These are phyloP conservation scores for Guyanaporus albipodus DNA, from an alignment of 768 basidiomycete species.

Conservation along the genomic window DNA sequence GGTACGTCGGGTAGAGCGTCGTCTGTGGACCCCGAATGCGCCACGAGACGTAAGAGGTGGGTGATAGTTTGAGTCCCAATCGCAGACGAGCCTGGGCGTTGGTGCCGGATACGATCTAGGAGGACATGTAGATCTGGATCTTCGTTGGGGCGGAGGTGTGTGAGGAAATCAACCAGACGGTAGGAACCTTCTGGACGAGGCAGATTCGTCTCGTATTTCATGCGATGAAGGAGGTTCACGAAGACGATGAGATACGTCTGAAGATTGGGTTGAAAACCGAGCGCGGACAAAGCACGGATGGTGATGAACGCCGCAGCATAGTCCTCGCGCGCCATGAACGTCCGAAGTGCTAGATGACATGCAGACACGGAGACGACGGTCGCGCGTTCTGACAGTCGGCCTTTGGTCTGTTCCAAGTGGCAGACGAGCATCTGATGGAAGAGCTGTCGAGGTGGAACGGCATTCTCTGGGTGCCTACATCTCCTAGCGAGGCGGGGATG, in stretches of 20 bases:
- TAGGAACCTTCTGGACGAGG: constrained; percentile 2
- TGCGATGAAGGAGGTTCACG: constrained; percentile 35
- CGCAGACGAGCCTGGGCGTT: neutral
- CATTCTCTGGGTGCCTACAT: constrained; percentile 16
- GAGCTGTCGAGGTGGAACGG: constrained; percentile 38
- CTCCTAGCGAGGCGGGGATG: constrained; percentile 23
- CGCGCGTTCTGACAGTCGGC: constrained; percentile 15
- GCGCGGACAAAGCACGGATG: constrained; percentile 30
- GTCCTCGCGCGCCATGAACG: constrained; percentile 42
- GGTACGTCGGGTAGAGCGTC: constrained; percentile 4
- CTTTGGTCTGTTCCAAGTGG: constrained; percentile 24
- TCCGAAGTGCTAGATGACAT: constrained; percentile 41
- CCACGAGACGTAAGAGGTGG: constrained; percentile 21
- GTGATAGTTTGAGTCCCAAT: constrained; percentile 16
- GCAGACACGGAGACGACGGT: constrained; percentile 32
- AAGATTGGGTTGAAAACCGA: constrained; percentile 31
- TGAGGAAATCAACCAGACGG: constrained; percentile 25
- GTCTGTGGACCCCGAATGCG: neutral
- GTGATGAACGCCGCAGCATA: constrained; percentile 45
- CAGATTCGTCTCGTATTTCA: constrained; percentile 20
- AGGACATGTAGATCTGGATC: constrained; percentile 13
- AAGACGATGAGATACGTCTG: constrained; percentile 40
- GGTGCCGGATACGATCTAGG: constrained; percentile 11
- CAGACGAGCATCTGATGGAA: constrained; percentile 43
- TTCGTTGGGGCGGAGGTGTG: constrained; percentile 19